phyloP scores from a whole-genome alignment of 495 filamentous ascomycete genomes.

The Penicillium soppii region DNA sequence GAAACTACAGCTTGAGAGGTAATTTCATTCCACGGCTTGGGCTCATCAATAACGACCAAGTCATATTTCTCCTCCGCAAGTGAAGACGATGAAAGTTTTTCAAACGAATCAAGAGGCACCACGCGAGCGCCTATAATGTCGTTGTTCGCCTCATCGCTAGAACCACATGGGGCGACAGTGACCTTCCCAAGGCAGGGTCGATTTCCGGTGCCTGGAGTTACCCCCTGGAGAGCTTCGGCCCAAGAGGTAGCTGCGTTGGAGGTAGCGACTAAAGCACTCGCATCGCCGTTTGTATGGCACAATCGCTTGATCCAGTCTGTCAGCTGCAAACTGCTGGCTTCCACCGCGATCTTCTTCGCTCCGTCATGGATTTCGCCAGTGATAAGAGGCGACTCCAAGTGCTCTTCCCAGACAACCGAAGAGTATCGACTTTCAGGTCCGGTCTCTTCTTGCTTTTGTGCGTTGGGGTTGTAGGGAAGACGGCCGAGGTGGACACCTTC shows the following conservation, averaged over 20 bases:
- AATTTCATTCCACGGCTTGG: constrained; percentile 6
- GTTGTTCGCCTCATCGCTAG: background rate
- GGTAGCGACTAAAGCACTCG: constrained; percentile 8
- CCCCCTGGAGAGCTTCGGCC: constrained; percentile 1
- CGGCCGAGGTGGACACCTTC: constrained; percentile 24
- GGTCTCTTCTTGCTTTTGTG: constrained; percentile 10
- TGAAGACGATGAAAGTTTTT: constrained; percentile 6
- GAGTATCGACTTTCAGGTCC: constrained; percentile 17
- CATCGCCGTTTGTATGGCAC: constrained; percentile 20
- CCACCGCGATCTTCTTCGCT: constrained; percentile 1
- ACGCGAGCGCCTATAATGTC: background rate
- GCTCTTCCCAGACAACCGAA: constrained; percentile 18
- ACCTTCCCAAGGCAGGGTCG: constrained; percentile 15
- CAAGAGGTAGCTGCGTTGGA: constrained; percentile 1
- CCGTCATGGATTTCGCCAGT: background rate
- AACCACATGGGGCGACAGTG: constrained; percentile 9
- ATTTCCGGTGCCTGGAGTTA: constrained; percentile 3
- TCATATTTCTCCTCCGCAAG: constrained; percentile 11
- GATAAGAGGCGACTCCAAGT: constrained; percentile 18
- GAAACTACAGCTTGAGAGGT: background rate
- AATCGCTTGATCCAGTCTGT: constrained; percentile 19
- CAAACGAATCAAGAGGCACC: constrained; percentile 1
- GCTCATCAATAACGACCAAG: constrained; percentile 13
- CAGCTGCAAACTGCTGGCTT: constrained; percentile 9
- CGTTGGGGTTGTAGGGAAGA: constrained; percentile 19